These are phyloP conservation scores for Arctostaphylos glauca DNA, from an alignment of 148 eudicot genomes.

Conservation along the genomic window DNA sequence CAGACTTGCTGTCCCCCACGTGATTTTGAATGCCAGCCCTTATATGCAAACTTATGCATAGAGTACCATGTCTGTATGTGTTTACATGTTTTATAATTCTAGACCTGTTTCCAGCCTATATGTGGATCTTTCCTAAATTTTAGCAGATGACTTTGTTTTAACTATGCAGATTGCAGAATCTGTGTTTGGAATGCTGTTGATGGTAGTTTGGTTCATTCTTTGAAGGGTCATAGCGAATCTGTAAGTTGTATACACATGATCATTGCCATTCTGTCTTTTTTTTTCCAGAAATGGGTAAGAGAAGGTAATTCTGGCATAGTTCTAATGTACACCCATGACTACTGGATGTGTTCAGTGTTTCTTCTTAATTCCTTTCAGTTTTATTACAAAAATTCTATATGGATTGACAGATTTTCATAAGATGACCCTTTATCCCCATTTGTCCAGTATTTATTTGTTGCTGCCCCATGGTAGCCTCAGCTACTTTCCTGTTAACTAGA, in stretches of 20 bases:
- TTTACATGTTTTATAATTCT: constrained; percentile 1
- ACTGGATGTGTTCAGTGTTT: background rate
- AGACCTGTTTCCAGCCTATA: background rate
- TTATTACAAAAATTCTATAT: constrained; percentile 1
- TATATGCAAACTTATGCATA: background rate
- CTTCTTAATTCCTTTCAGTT: background rate
- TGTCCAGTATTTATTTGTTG: background rate
- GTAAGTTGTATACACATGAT: constrained; percentile 42
- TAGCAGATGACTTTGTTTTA: constrained; percentile 10
- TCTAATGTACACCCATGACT: background rate
- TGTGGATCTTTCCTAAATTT: background rate
- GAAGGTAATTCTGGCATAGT: constrained; percentile 1
- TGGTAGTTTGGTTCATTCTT: constrained; percentile 94
- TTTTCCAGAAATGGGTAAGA: background rate
- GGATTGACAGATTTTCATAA: background rate
- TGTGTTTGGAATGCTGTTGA: constrained; percentile 99
- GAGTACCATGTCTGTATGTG: background rate
- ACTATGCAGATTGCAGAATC: constrained; percentile 91
- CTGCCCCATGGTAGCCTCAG: background rate
- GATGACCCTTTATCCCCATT: background rate
- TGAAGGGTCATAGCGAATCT: constrained; percentile 93
- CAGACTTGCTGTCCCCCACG: background rate
- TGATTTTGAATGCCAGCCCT: background rate
- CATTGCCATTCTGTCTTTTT: background rate
- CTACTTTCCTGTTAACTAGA: background rate